phyloP scores from a whole-genome alignment of 805 yeast genomes.

The Suhomyces faveliae region DNA sequence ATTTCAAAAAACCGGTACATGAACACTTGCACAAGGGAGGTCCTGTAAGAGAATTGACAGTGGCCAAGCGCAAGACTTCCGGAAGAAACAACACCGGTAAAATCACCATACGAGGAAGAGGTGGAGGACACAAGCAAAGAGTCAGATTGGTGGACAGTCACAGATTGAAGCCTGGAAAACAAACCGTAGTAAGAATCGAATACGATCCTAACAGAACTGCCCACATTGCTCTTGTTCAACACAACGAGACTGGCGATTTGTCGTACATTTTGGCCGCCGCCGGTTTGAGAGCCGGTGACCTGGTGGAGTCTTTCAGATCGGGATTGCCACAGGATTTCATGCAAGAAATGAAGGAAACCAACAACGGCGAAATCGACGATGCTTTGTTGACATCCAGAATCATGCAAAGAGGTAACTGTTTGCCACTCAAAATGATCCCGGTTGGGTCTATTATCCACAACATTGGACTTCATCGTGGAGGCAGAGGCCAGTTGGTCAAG shows the following conservation, averaged over 20 bases:
- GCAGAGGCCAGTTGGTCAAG: constrained; percentile 86
- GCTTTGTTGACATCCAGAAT: constrained; percentile 85
- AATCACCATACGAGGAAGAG: constrained; percentile 90
- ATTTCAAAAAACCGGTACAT: constrained; percentile 86
- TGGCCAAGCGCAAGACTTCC: constrained; percentile 65
- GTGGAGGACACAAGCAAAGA: constrained; percentile 94
- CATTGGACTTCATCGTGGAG: constrained; percentile 67
- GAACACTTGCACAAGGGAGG: constrained; percentile 83
- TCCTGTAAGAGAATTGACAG: constrained; percentile 75
- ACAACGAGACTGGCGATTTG: constrained; percentile 56
- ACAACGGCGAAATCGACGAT: constrained; percentile 85
- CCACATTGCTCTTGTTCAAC: constrained; percentile 84
- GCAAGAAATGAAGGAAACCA: constrained; percentile 60
- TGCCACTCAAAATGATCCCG: constrained; percentile 92
- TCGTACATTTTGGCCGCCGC: constrained; percentile 88
- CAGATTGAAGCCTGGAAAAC: constrained; percentile 67
- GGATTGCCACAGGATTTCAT: constrained; percentile 79
- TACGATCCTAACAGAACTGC: constrained; percentile 94
- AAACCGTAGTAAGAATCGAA: constrained; percentile 82
- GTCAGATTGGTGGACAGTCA: constrained; percentile 76
- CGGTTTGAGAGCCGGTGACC: constrained; percentile 91
- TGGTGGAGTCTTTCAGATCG: constrained; percentile 81
- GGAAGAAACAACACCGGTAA: constrained; percentile 90
- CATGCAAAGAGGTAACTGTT: constrained; percentile 90
- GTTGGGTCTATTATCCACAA: constrained; percentile 88